Percentiles rank a stretch among this genome's conserved stretches.
phyloP scores from a whole-genome alignment of 2,329 filamentous ascomycete species.

The Sclerotinia sclerotiorum region DNA sequence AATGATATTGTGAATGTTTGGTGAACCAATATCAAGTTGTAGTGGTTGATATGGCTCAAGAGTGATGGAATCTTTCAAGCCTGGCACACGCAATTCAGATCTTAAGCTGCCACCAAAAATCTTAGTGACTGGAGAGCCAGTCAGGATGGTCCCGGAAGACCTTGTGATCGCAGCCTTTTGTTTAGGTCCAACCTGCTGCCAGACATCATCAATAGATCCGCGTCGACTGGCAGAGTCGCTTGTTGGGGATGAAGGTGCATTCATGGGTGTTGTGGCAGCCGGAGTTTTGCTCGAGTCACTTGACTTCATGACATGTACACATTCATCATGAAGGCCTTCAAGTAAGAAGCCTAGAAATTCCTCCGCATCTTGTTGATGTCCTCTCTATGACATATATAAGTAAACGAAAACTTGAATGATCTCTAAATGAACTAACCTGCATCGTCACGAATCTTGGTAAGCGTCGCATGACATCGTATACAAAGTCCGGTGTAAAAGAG shows the following conservation, averaged over 20 bases:
- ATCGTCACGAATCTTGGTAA: conserved; percentile 88
- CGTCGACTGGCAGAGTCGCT: conserved; percentile 43
- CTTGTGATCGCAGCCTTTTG: conserved; percentile 85
- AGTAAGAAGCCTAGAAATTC: conserved; percentile 94
- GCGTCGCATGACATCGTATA: conserved; percentile 88
- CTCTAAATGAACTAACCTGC: conserved; percentile 62
- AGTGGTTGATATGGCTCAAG: conserved; percentile 91
- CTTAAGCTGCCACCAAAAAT: conserved; percentile 92
- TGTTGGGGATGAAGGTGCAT: conserved; percentile 45
- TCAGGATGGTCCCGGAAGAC: conserved; percentile 73
- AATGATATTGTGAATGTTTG: conserved; percentile 83
- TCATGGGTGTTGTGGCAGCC: conserved; percentile 47
- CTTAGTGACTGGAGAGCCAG: conserved; percentile 82
- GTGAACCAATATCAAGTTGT: conserved; percentile 88
- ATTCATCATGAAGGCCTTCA: conserved; percentile 92
- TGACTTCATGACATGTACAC: conserved; percentile 67
- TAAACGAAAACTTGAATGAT: background rate
- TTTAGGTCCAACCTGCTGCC: conserved; percentile 92
- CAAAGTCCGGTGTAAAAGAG: conserved; percentile 87
- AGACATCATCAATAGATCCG: conserved; percentile 59
- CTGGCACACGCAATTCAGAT: conserved; percentile 84
- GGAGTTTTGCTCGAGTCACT: conserved; percentile 41
- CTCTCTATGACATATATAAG: conserved; percentile 57
- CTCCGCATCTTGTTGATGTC: conserved; percentile 96
- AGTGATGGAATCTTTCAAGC: conserved; percentile 86